Conservation (phyloP, 2,329 filamentous ascomycete genomes). For the Madurella mycetomatis region DNA sequence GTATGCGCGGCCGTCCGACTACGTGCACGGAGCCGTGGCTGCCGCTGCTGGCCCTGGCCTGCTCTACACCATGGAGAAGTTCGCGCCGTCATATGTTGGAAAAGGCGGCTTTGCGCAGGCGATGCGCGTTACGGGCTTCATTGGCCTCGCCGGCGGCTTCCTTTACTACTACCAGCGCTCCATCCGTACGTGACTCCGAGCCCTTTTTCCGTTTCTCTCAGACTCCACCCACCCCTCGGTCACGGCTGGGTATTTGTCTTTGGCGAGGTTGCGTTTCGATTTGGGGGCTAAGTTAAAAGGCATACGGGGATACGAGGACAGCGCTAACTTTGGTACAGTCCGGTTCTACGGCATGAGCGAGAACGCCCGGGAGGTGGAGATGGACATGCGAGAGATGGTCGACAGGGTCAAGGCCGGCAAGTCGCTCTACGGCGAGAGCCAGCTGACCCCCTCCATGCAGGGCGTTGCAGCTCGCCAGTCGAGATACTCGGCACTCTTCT, state of each 20-base stretch:
- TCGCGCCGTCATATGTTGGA: slow-evolving; percentile 79
- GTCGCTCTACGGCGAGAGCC: slow-evolving; percentile 79
- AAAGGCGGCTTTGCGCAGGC: slow-evolving; percentile 76
- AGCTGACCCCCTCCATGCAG: slow-evolving; percentile 82
- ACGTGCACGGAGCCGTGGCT: slow-evolving; percentile 62
- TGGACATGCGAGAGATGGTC: slow-evolving; percentile 99
- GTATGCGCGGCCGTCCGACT: slow-evolving; percentile 85
- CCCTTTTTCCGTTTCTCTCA: slow-evolving; percentile 14
- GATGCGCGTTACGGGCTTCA: slow-evolving; percentile 70
- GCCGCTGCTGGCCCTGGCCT: slow-evolving; percentile 69
- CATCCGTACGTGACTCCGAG: slow-evolving; percentile 58
- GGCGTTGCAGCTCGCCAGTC: slow-evolving; percentile 90
- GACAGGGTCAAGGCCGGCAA: slow-evolving; percentile 89
- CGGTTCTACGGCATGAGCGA: slow-evolving; percentile 95
- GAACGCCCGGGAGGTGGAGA: slow-evolving; percentile 84
- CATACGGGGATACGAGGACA: background rate
- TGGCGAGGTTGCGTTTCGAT: no score
- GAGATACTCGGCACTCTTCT: slow-evolving; percentile 79
- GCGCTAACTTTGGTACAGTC: slow-evolving; percentile 47
- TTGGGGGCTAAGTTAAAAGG: no score
- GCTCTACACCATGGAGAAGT: slow-evolving; percentile 74
- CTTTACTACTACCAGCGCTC: slow-evolving; percentile 82
- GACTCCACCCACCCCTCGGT: background rate
- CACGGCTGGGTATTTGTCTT: no score
- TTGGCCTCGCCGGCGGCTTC: slow-evolving; percentile 75